A percentile compares a stretch with the other conserved stretches of the same genome.
Conservation (phyloP, 1,284 basidiomycete species). For the Omphalotus olearius region DNA sequence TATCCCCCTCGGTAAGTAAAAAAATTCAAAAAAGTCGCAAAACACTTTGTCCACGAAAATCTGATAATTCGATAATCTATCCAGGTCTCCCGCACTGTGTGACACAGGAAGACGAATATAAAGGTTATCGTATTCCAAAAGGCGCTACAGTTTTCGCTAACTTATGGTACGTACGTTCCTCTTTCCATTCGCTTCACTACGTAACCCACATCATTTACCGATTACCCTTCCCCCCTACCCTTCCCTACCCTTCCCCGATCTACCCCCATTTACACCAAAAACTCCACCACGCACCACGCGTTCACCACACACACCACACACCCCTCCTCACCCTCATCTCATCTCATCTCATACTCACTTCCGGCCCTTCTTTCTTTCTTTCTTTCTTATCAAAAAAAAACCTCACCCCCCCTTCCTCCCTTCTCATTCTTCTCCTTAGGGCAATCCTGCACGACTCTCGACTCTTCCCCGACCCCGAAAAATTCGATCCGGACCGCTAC, state of each 20-base stretch:
- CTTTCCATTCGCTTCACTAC: too few species aligned
- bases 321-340: too few species aligned
- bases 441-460: not conserved
- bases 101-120: not conserved
- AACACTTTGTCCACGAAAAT: too few species aligned
- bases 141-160: conserved; percentile 1
- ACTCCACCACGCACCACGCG: too few species aligned
- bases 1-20: not conserved
- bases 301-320: too few species aligned
- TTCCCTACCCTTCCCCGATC: not conserved
- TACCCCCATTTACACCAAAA: not conserved
- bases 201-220: too few species aligned
- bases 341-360: not conserved
- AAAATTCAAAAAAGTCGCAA: too few species aligned
- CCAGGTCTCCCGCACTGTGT: not conserved
- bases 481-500: not conserved
- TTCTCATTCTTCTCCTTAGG: not conserved
- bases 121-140: conserved; percentile 3
- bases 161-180: not conserved
- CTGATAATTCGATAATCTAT: too few species aligned
- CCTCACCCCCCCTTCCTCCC: not conserved
- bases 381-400: too few species aligned
- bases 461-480: not conserved
- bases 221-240: too few species aligned
- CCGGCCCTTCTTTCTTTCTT: not conserved